Evolutionary conservation across 2,329 filamentous ascomycete species (phyloP), one percentile per base, ranked within the genome.

Genomic region (Pseudogymnoascus pannorum): DNA sequence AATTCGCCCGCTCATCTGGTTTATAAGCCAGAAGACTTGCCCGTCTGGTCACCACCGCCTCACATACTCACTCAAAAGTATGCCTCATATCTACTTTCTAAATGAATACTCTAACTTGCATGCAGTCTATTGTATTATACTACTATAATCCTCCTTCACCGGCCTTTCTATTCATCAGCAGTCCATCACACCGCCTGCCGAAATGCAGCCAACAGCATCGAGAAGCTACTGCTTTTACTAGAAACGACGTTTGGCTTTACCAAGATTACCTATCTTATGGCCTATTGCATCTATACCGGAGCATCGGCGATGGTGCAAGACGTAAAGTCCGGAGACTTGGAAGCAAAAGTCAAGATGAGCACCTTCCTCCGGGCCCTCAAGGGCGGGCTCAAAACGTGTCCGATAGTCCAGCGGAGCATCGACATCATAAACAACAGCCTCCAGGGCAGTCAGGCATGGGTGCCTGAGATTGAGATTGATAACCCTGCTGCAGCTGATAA

Each of bases 11-110:
- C 73, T 3, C 80, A 79, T 64, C 71, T 85, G 61, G 80, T 76
- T 64, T 75, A 85, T 29, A 73, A 79, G 11, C 75, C 78, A 12
- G 71, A 72, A 12, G 72, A 77, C 16, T 73, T 84, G 61, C 82
- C 82, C 12, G 70, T 75, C 4, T 75, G 81, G 36, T 80, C 78
- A 22, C 82, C 82, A 1, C 82, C 82, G 1, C 81, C 79, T 38
- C 82, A 85, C 62, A 82, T 84, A 54, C 79, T 83, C 16, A 83
- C 81, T 5, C 70, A 83, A 59, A 85, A 85, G 31, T 35, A 35
- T 11, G 31, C 31, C 31, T 35, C 31, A 35, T 35, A 4, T 35
- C 31, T 35, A 35, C 31, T 35, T 4, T 35, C 8, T 35, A 35
- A 35, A 35, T 35, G 31, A 35, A 35, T 35, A 35, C 31, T 35